Percentiles rank a stretch among this genome's conserved stretches.
These are phyloP conservation scores for Flaveria brownii DNA, from an alignment of 129 eudicot species.

Conservation along the genomic window DNA sequence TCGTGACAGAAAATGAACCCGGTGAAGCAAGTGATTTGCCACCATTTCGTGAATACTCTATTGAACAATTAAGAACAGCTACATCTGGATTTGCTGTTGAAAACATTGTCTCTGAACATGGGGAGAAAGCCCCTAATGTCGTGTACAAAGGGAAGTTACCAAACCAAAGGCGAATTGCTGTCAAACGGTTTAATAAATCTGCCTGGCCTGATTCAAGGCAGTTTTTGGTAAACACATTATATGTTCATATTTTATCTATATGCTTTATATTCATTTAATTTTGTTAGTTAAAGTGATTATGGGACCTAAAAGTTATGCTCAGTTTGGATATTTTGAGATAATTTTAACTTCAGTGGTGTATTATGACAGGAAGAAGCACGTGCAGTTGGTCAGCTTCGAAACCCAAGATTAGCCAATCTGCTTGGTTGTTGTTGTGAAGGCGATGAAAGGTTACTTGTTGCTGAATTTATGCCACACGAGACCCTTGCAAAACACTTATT, in stretches of 20 bases:
- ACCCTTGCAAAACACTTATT: constrained; percentile 83
- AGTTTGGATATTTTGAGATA: not conserved
- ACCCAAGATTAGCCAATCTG: constrained; percentile 67
- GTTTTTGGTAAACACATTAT: constrained; percentile 52
- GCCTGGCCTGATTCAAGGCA: constrained; percentile 85
- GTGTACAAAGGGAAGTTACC: constrained; percentile 82
- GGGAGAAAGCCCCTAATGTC: constrained; percentile 84
- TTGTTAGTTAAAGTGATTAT: not conserved
- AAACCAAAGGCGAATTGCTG: constrained; percentile 70
- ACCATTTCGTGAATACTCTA: constrained; percentile 55
- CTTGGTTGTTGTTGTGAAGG: constrained; percentile 91
- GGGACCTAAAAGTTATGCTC: not conserved
- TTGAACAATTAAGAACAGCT: constrained; percentile 63
- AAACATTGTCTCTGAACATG: constrained; percentile 81
- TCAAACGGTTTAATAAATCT: constrained; percentile 73
- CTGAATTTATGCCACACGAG: constrained; percentile 84
- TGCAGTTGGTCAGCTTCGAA: constrained; percentile 84
- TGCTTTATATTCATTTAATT: not conserved
- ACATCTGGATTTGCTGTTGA: constrained; percentile 83
- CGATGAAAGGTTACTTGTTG: constrained; percentile 76
- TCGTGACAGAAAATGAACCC: constrained; percentile 52
- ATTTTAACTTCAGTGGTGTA: not conserved
- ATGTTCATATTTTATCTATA: not conserved
- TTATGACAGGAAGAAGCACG: constrained; percentile 71
- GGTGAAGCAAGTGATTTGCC: constrained; percentile 59